Conservation (phyloP, 345 rosid species). For the Lenwebbia sp. region DNA sequence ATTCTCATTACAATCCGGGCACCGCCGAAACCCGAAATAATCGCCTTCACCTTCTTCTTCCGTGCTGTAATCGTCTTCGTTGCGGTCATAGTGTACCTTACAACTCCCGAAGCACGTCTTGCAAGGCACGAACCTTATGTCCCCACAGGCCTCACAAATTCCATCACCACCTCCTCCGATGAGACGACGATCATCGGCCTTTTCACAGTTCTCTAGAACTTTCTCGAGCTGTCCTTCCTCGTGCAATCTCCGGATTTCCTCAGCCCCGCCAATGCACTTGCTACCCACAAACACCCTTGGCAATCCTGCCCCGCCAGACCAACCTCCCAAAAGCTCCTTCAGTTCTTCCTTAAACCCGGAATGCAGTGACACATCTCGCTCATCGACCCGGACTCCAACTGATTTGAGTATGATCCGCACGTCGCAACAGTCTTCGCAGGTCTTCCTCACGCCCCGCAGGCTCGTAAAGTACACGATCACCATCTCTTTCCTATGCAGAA, state of each 20-base stretch:
- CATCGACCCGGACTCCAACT: slow-evolving; percentile 47
- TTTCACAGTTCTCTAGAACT: slow-evolving; percentile 45
- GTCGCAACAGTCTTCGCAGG: slow-evolving; percentile 68
- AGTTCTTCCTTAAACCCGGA: slow-evolving; percentile 71
- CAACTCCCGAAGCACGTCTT: slow-evolving; percentile 92
- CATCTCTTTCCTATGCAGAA: slow-evolving; percentile 17
- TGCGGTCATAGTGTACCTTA: slow-evolving; percentile 51
- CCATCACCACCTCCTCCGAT: slow-evolving; percentile 5
- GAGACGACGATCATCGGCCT: slow-evolving; percentile 9
- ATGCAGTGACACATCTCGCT: slow-evolving; percentile 89
- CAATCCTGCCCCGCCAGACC: slow-evolving; percentile 20
- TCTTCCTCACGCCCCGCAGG: slow-evolving; percentile 75
- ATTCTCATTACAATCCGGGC: slow-evolving; percentile 91
- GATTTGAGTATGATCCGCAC: slow-evolving; percentile 56
- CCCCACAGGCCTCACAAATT: slow-evolving; percentile 82
- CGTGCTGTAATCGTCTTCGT: slow-evolving; percentile 6
- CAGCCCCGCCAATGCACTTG: slow-evolving; percentile 67
- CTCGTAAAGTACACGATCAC: slow-evolving; percentile 66
- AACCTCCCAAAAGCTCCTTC: slow-evolving; percentile 40
- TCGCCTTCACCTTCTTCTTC: slow-evolving; percentile 9
- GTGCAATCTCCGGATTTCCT: slow-evolving; percentile 61
- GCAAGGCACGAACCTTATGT: slow-evolving; percentile 84
- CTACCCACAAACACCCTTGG: slow-evolving; percentile 70
- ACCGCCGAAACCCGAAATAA: slow-evolving; percentile 62
- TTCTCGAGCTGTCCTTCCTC: slow-evolving; percentile 79